Conservation (phyloP, 257 asterid genomes). For the Apocynum venetum region DNA sequence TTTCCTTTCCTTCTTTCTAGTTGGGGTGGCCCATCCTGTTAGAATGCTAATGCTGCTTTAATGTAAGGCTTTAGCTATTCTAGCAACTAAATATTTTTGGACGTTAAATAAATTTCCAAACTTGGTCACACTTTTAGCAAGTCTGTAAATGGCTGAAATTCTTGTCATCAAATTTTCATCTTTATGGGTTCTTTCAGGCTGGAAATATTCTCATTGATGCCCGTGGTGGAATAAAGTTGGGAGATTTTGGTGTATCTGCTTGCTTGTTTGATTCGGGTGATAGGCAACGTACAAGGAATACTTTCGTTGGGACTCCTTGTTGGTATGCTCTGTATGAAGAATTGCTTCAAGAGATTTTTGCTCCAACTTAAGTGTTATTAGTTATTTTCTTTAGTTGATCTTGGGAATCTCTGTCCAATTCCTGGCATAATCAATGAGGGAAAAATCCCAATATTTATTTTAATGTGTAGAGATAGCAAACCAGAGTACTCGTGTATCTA, state of each 20-base stretch:
- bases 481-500: neutral
- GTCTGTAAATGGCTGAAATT: neutral
- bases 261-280: conserved; percentile 94
- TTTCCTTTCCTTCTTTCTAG: neutral
- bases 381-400: conserved; percentile 11
- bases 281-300: conserved; percentile 88
- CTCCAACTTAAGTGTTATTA: neutral
- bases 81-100: neutral
- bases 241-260: conserved; percentile 99
- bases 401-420: conserved; percentile 3
- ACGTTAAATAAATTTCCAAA: neutral
- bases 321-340: conserved; percentile 53
- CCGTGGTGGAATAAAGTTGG: conserved; percentile 86
- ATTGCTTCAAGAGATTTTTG: conserved; percentile 8
- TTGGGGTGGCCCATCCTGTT: neutral
- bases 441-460: neutral
- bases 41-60: neutral
- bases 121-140: neutral
- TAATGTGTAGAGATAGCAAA: neutral
- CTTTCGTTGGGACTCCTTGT: conserved; percentile 99
- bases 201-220: conserved; percentile 86
- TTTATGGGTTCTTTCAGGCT: conserved; percentile 52
- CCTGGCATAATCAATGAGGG: neutral
- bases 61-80: neutral
- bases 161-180: neutral